These are phyloP conservation scores for Saccharomyces hybrid DNA, from an alignment of 1,139 yeast species.

Conservation along the genomic window DNA sequence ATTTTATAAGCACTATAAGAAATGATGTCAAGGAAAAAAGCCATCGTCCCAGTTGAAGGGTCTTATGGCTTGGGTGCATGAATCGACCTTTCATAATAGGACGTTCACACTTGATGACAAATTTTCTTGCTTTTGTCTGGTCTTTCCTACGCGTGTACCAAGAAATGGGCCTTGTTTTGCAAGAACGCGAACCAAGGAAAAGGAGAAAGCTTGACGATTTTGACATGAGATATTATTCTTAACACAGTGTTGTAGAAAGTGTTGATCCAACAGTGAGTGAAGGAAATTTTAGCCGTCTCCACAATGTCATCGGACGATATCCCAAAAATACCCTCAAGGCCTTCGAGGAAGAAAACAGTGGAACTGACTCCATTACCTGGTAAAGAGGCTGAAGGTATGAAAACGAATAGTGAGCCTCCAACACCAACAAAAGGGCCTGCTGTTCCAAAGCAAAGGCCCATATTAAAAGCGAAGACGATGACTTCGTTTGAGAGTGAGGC, in stretches of 20 bases:
- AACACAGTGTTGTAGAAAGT: too few relatives aligned
- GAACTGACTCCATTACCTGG: background rate
- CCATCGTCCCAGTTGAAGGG: too few relatives aligned
- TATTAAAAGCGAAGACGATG: slow-evolving; percentile 8
- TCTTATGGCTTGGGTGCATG: too few relatives aligned
- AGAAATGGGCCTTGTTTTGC: background rate
- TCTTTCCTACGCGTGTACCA: background rate
- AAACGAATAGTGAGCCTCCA: background rate
- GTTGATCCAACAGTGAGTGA: too few relatives aligned
- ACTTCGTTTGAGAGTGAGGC: background rate
- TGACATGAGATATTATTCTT: background rate
- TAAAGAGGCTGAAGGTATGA: background rate
- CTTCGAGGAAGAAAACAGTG: slow-evolving; percentile 9
- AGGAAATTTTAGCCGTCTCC: too few relatives aligned
- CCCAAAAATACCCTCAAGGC: slow-evolving; percentile 19
- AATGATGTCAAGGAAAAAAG: too few relatives aligned
- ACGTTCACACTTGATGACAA: background rate
- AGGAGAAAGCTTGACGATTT: background rate
- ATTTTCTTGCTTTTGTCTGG: background rate
- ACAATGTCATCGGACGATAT: background rate
- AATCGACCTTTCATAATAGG: background rate
- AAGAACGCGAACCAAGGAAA: background rate
- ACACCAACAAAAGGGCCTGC: slow-evolving; percentile 7
- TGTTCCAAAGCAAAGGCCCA: slow-evolving; percentile 15
- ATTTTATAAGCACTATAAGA: too few relatives aligned